Evolutionary conservation across 768 basidiomycete genomes (phyloP), one percentile per base, ranked within the genome.

Genomic region (Leccinum longicurvipes): DNA sequence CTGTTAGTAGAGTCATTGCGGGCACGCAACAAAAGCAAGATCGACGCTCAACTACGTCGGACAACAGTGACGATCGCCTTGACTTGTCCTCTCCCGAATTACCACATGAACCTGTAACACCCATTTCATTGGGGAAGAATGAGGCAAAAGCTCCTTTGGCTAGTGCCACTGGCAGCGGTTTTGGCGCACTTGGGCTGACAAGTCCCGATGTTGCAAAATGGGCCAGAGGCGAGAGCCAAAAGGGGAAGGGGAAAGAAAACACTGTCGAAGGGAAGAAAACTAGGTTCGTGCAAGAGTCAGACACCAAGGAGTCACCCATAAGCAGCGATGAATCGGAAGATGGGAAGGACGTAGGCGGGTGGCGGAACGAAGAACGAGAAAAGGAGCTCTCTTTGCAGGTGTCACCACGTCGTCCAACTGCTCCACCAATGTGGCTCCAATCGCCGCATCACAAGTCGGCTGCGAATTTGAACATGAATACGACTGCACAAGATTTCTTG

Each of bases 141-240:
- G 63, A 47, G 50, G 51, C 21, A 53, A 66, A 53, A 39, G 24
- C 53, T 36, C 58, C 58, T 5, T 21, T 42, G 5, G 50, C 44
- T 12, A 62, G 52, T 25, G 44, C 44, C 21, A 46, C 42, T 11
- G 39, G 53, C 28, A 54, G 48, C 15, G 55, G 56, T 24, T 58
- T 73, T 59, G 70, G 62, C 6, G 68, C 79, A 15, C 65, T 81
- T 17, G 78, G 79, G 15, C 68, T 81, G n/a, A 78, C 75, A 4
- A 79, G 79, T 21, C 83, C 83, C 4, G 82, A 84, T 53, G 76
- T 82, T 15, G 75, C 77, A 55, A 66, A 65, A 27, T 80, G 84
- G 84, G 73, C 79, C n/a, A 68, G 69, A 44, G 76, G 75, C 8
- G 77, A 76, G 19, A 71, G 72, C 47, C 64, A 51, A 9, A 72